A percentile compares a stretch with the other conserved stretches of the same genome.
phyloP scores from a whole-genome alignment of 495 filamentous ascomycete genomes.

The Penicillium cataractarum region DNA sequence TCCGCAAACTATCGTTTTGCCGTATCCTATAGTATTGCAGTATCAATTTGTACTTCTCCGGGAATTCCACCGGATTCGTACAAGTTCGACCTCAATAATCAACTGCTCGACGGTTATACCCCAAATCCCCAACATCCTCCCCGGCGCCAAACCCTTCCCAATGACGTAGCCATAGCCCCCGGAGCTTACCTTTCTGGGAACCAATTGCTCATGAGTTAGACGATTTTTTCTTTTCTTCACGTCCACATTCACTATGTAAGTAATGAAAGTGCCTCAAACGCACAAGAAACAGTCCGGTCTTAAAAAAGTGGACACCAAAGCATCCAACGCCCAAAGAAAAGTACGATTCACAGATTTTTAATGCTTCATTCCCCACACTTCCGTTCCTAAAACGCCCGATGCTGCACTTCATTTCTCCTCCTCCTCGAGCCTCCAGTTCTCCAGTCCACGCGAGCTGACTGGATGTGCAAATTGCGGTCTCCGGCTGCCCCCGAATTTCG shows the following conservation, averaged over 20 bases:
- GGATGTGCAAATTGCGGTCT: not conserved
- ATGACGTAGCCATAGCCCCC: constrained; percentile 11
- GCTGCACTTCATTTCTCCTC: not conserved
- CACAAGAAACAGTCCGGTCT: not conserved
- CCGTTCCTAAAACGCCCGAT: constrained; percentile 34
- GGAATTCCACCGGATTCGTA: not conserved
- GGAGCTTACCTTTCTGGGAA: constrained; percentile 4
- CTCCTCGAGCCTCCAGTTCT: constrained; percentile 8
- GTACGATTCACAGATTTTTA: not conserved
- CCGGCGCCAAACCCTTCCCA: not conserved
- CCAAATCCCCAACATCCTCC: not conserved
- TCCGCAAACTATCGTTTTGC: not conserved
- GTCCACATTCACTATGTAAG: not conserved
- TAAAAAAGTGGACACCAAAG: constrained; percentile 15
- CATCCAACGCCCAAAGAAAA: not conserved
- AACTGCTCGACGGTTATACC: not conserved
- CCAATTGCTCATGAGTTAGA: not conserved
- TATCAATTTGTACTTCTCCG: not conserved
- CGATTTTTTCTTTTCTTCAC: not conserved
- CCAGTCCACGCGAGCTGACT: constrained; percentile 15
- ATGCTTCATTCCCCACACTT: constrained; percentile 15
- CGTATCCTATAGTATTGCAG: not conserved
- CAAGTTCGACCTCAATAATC: not conserved
- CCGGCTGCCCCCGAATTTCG: constrained; percentile 23
- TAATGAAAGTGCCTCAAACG: not conserved